Evolutionary conservation across 352 stramenopile species (phyloP).

Genomic region (Phytophthora ramorum): DNA sequence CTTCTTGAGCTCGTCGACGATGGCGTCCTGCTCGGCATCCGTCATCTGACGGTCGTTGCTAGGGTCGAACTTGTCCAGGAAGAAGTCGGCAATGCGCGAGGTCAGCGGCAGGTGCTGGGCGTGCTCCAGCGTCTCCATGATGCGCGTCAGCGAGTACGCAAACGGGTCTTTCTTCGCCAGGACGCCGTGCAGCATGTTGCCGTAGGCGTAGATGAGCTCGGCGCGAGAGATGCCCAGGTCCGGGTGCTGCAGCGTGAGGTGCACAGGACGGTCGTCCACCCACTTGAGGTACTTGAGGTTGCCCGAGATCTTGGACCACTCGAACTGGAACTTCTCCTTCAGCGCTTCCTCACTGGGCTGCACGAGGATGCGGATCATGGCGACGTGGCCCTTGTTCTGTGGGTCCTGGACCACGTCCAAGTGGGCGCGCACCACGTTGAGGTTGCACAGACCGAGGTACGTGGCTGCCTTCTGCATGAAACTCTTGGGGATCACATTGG

Average conservation of each 20-base stretch:
- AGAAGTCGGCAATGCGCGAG: constrained; percentile 95
- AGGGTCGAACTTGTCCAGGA: constrained; percentile 90
- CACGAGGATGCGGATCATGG: constrained; percentile 86
- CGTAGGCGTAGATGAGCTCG: constrained; percentile 97
- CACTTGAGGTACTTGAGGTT: constrained; percentile 93
- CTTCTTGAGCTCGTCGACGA: constrained; percentile 63
- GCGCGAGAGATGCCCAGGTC: constrained; percentile 91
- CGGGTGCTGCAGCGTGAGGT: constrained; percentile 84
- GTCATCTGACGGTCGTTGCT: constrained; percentile 45
- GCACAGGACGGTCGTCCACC: constrained; percentile 82
- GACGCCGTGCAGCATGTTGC: constrained; percentile 95
- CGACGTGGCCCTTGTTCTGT: constrained; percentile 61
- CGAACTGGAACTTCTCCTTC: constrained; percentile 58
- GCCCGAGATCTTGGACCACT: constrained; percentile 83
- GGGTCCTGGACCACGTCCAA: constrained; percentile 95
- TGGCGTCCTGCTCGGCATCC: constrained; percentile 49
- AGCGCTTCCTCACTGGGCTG: constrained; percentile 67
- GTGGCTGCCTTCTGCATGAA: constrained; percentile 84
- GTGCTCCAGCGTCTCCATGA: constrained; percentile 93
- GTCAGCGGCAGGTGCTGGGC: constrained; percentile 91
- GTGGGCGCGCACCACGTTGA: constrained; percentile 96
- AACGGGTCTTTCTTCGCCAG: constrained; percentile 95
- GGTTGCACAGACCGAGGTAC: constrained; percentile 92
- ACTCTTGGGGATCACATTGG: constrained; percentile 87
- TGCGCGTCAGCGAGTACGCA: constrained; percentile 95